Evolutionary conservation across 495 filamentous ascomycete species (phyloP), one percentile per base, ranked within the genome.

Genomic region (Annulohypoxylon bovei): DNA sequence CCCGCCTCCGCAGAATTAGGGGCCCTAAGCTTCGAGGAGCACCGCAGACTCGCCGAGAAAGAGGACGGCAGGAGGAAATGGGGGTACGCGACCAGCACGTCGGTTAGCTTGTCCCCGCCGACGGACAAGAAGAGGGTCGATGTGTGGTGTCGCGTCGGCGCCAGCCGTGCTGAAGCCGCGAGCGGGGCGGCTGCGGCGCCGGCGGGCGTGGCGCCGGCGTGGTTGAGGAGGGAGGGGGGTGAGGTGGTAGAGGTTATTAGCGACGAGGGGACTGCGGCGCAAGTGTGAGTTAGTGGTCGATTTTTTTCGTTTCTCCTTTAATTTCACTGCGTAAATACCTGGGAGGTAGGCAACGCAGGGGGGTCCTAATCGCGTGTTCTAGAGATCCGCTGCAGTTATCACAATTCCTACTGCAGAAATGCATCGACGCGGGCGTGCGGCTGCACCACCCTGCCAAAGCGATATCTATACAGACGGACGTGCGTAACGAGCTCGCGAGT

Each of bases 61-160:
- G 67, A 92, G 40, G 79, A 81, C 68, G 92, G 92, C 0, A 72
- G 73, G 8, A 76, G 83, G 67, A 87, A 80, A 70, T 95, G 92
- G 92, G 90, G 89, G 0, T 95, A 91, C 66, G 85, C 86, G 62
- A 78, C 76, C 16, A 89, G 89, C 35, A 89, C 84, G 0, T 88
- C 88, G 3, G 78, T 90, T n/a, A 90, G 84, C 63, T 77, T 83
- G 22, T 68, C 77, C n/a, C 73, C 72, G 18, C 81, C 77, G 0
- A 74, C 56, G 18, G 63, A 65, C 0, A 40, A 65, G 37, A 69
- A 79, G 18, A 75, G 81, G 3, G 83, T 85, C 0, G 86, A 88
- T 22, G 85, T 92, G 72, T 93, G 89, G 89, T 71, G 92, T 32
- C 76, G 81, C 11, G 80, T 87, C 14, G 91, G 88, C 1, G 85